Evolutionary conservation across 2,329 filamentous ascomycete species (phyloP).

Genomic region (Botrytis aclada): DNA sequence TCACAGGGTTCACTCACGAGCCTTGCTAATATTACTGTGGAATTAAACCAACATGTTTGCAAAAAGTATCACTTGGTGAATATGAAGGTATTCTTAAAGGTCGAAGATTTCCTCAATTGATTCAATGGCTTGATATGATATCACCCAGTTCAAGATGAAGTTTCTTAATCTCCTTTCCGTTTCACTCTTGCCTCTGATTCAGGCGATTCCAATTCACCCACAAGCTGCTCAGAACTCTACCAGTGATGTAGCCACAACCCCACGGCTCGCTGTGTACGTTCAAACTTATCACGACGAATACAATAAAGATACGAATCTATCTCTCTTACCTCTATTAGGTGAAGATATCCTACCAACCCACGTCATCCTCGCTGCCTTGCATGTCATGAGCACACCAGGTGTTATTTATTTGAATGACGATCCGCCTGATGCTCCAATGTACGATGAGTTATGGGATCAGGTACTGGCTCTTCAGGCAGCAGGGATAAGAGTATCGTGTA

Average conservation of each 20-base stretch:
- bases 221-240: neutral
- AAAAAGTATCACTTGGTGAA: neutral
- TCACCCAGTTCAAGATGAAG: slow-evolving; percentile 7
- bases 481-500: slow-evolving; percentile 23
- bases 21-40: neutral
- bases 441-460: slow-evolving; percentile 23
- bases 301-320: slow-evolving; percentile 5
- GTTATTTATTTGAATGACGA: slow-evolving; percentile 22
- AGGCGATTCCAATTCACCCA: slow-evolving; percentile 14
- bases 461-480: slow-evolving; percentile 14
- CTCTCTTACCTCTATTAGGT: slow-evolving; percentile 17
- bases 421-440: slow-evolving; percentile 17
- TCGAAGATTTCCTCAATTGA: neutral
- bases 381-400: slow-evolving; percentile 7
- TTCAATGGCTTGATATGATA: neutral
- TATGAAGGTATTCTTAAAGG: neutral
- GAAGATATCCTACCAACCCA: slow-evolving; percentile 15
- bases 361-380: slow-evolving; percentile 18
- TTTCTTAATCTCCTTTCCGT: slow-evolving; percentile 3
- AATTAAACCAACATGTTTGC: neutral
- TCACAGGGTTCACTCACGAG: slow-evolving; percentile 8
- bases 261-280: slow-evolving; percentile 17
- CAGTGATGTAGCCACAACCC: neutral
- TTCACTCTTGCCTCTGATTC: slow-evolving; percentile 7
- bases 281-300: slow-evolving; percentile 16